phyloP scores from a whole-genome alignment of 2,329 filamentous ascomycete species.

The Stachybotrys elegans region DNA sequence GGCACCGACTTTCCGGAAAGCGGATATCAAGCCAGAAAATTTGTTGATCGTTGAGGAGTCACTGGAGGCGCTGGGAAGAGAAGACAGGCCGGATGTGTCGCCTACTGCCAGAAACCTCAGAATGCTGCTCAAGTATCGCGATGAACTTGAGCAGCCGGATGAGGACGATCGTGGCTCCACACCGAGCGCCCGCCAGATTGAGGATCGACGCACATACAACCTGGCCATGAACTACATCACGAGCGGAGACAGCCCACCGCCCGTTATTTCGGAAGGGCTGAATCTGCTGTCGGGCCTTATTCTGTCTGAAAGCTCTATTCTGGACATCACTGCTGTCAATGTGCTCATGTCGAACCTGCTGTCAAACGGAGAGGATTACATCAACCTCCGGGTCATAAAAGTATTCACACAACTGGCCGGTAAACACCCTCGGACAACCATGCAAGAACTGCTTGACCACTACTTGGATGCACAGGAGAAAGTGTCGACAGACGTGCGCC shows the following conservation, averaged over 20 bases:
- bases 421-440: slow-evolving; percentile 57
- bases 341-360: slow-evolving; percentile 61
- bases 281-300: slow-evolving; percentile 57
- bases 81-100: slow-evolving; percentile 35
- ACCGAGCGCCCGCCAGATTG: slow-evolving; percentile 43
- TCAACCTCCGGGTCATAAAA: slow-evolving; percentile 63
- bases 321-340: slow-evolving; percentile 63
- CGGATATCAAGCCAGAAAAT: slow-evolving; percentile 35
- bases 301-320: slow-evolving; percentile 44
- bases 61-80: slow-evolving; percentile 36
- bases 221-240: slow-evolving; percentile 62
- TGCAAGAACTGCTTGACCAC: slow-evolving; percentile 58
- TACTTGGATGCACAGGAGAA: slow-evolving; percentile 61
- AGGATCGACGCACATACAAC: slow-evolving; percentile 57
- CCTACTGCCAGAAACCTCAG: slow-evolving; percentile 52
- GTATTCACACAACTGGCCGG: slow-evolving; percentile 57
- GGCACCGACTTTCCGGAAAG: slow-evolving; percentile 48
- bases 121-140: slow-evolving; percentile 50
- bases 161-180: slow-evolving; percentile 28
- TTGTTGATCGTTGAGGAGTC: slow-evolving; percentile 43
- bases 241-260: slow-evolving; percentile 50
- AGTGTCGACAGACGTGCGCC: slow-evolving; percentile 55
- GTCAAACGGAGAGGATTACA: slow-evolving; percentile 64
- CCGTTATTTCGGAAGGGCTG: slow-evolving; percentile 62
- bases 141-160: slow-evolving; percentile 43